Conservation (phyloP, 768 basidiomycete genomes). For the Tricholoma sp. region DNA sequence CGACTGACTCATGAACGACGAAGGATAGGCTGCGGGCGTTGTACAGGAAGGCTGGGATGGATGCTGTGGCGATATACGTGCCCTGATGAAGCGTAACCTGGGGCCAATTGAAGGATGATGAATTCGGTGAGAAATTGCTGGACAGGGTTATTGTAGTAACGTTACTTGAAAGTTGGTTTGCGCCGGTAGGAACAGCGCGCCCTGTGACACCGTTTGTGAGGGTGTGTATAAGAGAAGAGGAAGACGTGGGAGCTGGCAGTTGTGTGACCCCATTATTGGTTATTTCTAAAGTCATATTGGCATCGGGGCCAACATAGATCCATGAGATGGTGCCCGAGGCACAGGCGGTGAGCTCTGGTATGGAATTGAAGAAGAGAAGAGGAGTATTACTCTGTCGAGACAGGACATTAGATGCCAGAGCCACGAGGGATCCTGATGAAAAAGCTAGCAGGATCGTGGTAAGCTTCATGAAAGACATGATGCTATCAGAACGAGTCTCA, state of each 20-base stretch:
- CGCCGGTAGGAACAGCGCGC: background rate
- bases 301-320: conserved; percentile 31
- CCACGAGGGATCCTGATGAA: background rate
- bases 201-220: conserved; percentile 6
- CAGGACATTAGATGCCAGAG: background rate
- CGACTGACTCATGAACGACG: conserved; percentile 23
- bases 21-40: conserved; percentile 20
- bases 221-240: background rate
- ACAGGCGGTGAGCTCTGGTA: conserved; percentile 23
- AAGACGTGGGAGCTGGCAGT: conserved; percentile 7
- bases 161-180: background rate
- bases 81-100: conserved; percentile 44
- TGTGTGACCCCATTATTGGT: conserved; percentile 33
- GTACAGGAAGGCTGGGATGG: conserved; percentile 18
- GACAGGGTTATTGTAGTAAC: conserved; percentile 1
- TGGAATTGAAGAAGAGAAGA: conserved; percentile 16
- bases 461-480: background rate
- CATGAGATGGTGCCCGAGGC: conserved; percentile 26
- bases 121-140: conserved; percentile 23
- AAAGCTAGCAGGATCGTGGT: background rate
- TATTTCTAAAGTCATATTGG: conserved; percentile 29
- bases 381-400: conserved; percentile 6
- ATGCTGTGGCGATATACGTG: conserved; percentile 37
- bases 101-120: conserved; percentile 35
- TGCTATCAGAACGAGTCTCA: no score